A percentile compares a stretch with the other conserved stretches of the same genome.
phyloP scores from a whole-genome alignment of 1,284 basidiomycete genomes.

The Papiliotrema flavescens region DNA sequence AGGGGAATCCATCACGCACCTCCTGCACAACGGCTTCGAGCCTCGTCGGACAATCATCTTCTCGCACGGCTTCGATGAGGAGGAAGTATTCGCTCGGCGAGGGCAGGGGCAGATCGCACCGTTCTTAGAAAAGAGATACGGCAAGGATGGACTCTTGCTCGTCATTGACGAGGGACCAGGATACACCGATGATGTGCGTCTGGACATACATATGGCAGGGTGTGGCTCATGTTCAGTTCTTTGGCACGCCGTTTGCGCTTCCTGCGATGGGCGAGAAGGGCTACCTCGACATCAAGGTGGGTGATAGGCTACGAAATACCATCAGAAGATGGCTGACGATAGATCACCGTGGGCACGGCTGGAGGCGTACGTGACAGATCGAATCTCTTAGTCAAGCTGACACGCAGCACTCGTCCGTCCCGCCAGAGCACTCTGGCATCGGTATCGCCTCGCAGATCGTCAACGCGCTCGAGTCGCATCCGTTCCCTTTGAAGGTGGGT shows the following conservation, averaged over 20 bases:
- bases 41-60: constrained; percentile 47
- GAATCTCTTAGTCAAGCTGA: neutral
- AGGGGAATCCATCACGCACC: constrained; percentile 43
- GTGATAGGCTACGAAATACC: neutral
- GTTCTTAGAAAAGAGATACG: constrained; percentile 45
- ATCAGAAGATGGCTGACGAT: neutral
- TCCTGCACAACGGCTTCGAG: constrained; percentile 37
- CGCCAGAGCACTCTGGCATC: constrained; percentile 51
- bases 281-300: constrained; percentile 38
- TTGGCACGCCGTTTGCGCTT: constrained; percentile 38
- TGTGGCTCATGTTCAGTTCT: constrained; percentile 21
- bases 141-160: constrained; percentile 44
- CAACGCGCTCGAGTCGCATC: constrained; percentile 46
- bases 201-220: neutral
- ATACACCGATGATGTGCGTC: constrained; percentile 29
- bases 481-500: constrained; percentile 38
- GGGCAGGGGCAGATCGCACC: constrained; percentile 46
- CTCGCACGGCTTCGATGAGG: constrained; percentile 45
- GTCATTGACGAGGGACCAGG: constrained; percentile 49
- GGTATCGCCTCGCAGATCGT: constrained; percentile 50
- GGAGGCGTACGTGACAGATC: constrained; percentile 37
- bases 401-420: constrained; percentile 49
- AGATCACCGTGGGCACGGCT: constrained; percentile 42
- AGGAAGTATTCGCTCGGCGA: constrained; percentile 44
- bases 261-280: constrained; percentile 46